A percentile compares a stretch with the other conserved stretches of the same genome.
Conservation (phyloP, 2,329 filamentous ascomycete species). For the Ophiostoma australiae region DNA sequence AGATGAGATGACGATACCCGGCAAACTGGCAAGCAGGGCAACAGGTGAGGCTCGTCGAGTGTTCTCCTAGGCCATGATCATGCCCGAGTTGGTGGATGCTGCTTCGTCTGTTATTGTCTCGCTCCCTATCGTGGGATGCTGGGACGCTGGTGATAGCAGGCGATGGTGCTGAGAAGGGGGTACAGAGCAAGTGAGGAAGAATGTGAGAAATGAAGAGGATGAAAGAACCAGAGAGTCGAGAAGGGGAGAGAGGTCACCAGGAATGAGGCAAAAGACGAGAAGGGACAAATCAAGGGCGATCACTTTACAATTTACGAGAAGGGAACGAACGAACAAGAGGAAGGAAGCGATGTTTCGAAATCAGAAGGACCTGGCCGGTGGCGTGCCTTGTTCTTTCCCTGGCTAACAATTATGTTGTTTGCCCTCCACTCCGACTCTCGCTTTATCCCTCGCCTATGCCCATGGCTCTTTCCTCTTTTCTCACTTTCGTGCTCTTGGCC, state of each 20-base stretch:
- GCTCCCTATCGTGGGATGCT: background rate
- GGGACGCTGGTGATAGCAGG: background rate
- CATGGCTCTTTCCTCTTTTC: conserved; percentile 10
- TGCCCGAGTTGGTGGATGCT: background rate
- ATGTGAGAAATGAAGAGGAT: background rate
- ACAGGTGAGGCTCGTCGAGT: background rate
- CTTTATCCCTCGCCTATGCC: background rate
- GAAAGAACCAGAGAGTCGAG: background rate
- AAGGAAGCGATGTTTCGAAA: background rate
- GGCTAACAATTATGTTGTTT: background rate
- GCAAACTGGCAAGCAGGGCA: background rate
- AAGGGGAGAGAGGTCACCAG: background rate
- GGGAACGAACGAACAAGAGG: background rate
- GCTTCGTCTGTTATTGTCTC: background rate
- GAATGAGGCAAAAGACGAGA: background rate
- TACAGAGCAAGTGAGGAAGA: background rate
- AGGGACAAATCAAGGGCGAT: background rate
- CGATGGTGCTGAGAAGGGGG: background rate
- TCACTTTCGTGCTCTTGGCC: background rate
- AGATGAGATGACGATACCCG: background rate
- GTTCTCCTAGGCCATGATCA: background rate
- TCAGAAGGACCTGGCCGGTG: background rate
- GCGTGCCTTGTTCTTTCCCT: background rate
- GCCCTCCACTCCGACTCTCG: background rate
- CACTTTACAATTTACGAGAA: background rate